Evolutionary conservation across 352 stramenopile species (phyloP).

Genomic region (Globisporangium ultimum): DNA sequence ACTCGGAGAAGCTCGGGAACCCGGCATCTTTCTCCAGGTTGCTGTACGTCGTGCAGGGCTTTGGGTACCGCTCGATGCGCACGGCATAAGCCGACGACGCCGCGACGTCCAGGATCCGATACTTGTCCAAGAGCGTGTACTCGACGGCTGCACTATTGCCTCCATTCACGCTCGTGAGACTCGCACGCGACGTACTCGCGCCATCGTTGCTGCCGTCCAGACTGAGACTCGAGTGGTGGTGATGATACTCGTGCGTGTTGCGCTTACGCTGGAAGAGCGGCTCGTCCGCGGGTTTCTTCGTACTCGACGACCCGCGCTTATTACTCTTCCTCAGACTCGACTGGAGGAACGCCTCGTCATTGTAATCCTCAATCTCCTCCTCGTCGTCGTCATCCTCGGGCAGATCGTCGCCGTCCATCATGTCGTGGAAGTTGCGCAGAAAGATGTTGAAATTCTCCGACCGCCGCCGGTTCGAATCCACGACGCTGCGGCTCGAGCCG

Average conservation of each 20-base stretch:
- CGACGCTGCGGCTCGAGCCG: slow-evolving; percentile 32
- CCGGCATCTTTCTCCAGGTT: slow-evolving; percentile 50
- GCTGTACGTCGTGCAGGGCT: slow-evolving; percentile 65
- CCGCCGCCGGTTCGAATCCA: slow-evolving; percentile 48
- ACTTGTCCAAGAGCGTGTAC: slow-evolving; percentile 67
- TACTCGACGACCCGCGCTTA: slow-evolving; percentile 6
- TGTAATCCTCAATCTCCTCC: slow-evolving; percentile 18
- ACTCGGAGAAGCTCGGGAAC: slow-evolving; percentile 65
- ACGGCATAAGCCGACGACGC: slow-evolving; percentile 72
- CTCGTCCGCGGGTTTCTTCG: slow-evolving; percentile 39
- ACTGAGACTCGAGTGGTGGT: slow-evolving; percentile 35
- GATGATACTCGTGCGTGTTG: slow-evolving; percentile 22
- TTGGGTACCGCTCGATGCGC: slow-evolving; percentile 76
- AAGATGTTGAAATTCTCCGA: slow-evolving; percentile 86
- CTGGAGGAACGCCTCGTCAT: slow-evolving; percentile 10
- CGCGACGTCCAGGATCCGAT: slow-evolving; percentile 63
- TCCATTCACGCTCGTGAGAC: slow-evolving; percentile 52
- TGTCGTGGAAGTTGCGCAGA: slow-evolving; percentile 68
- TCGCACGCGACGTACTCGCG: slow-evolving; percentile 23
- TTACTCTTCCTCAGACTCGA: slow-evolving; percentile 9
- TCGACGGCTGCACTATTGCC: slow-evolving; percentile 23
- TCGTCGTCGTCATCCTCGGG: slow-evolving; percentile 42
- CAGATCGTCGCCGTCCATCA: slow-evolving; percentile 70
- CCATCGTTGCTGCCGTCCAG: slow-evolving; percentile 30
- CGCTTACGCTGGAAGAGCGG: slow-evolving; percentile 56